A percentile compares a stretch with the other conserved stretches of the same genome.
These are phyloP conservation scores for Byssochlamys sp. DNA, from an alignment of 2,329 filamentous ascomycete genomes.

Conservation along the genomic window DNA sequence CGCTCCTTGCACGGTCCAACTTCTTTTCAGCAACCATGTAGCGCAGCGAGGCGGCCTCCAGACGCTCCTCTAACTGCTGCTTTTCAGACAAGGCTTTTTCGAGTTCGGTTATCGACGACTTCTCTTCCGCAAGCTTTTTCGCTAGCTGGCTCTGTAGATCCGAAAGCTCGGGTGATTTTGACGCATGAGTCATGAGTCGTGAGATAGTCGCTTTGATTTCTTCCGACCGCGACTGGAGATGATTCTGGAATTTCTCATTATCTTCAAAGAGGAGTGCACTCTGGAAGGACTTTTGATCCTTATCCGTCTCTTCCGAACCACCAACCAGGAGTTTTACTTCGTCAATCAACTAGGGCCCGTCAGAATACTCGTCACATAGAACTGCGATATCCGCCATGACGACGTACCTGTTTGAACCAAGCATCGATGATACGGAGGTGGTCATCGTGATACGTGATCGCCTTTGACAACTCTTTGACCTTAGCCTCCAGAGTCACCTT, in stretches of 20 bases:
- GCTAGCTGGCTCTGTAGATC: constrained; percentile 68
- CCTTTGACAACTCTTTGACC: constrained; percentile 69
- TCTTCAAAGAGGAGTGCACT: constrained; percentile 48
- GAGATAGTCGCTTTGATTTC: constrained; percentile 67
- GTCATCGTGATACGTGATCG: constrained; percentile 75
- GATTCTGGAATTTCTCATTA: constrained; percentile 59
- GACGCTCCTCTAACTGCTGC: constrained; percentile 70
- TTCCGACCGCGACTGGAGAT: constrained; percentile 66
- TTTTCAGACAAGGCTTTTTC: constrained; percentile 70
- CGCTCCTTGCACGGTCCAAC: constrained; percentile 77
- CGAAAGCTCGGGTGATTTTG: constrained; percentile 53
- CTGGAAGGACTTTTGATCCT: constrained; percentile 34
- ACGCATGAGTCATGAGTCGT: constrained; percentile 48
- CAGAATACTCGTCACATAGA: constrained; percentile 1
- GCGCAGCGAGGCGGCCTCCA: constrained; percentile 78
- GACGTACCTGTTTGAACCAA: constrained; percentile 83
- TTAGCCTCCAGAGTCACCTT: constrained; percentile 71
- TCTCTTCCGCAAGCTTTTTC: constrained; percentile 68
- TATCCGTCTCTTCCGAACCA: constrained; percentile 16
- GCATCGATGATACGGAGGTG: constrained; percentile 81
- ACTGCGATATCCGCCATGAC: constrained; percentile 16
- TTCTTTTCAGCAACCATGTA: constrained; percentile 95
- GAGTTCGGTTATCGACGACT: constrained; percentile 65
- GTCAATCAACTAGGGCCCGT: constrained; percentile 31
- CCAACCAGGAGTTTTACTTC: constrained; percentile 37